Evolutionary conservation across 169 alveolate species (phyloP), one percentile per base, ranked within the genome.

Genomic region (Cyclospora cayetanensis): DNA sequence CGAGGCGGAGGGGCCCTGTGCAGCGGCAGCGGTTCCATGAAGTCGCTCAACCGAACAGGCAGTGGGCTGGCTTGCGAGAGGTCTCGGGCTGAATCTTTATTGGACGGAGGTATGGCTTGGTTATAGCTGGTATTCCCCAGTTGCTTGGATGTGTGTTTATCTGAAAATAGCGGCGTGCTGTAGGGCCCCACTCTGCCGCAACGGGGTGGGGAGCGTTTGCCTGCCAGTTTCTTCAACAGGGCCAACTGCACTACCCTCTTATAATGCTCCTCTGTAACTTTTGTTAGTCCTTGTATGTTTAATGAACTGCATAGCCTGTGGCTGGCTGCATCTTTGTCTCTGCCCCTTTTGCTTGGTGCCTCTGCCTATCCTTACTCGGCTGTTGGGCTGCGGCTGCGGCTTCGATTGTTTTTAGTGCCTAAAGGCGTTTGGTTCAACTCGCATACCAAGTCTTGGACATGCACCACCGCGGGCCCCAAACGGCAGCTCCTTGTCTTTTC

Each of bases 361-460:
- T n/a, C n/a, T n/a, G n/a, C n/a, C n/a, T n/a, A n/a, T n/a, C n/a
- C n/a, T n/a, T n/a, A n/a, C n/a, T n/a, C n/a, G n/a, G n/a, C n/a
- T n/a, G n/a, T n/a, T n/a, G n/a, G n/a, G n/a, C n/a, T n/a, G n/a
- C n/a, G n/a, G n/a, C n/a, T n/a, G n/a, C n/a, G n/a, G n/a, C n/a
- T n/a, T n/a, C n/a, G n/a, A n/a, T 25, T 42, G 37, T 22, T 29
- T 42, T 15, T 74, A 86, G 92, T 76, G 20, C 92, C 92, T 4
- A 76, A 86, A 18, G 92, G 92, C 7, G 92, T 86, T 9, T 86
- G 92, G 92, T 86, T 86, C 72, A 86, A 86, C 53, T 86, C 92
- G n/a, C 92, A 86, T 55, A 86, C 92, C 43, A 86, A 86, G 92
- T 86, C 92, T n/a, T 86, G 92, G 92, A 86, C 92, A 20, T 86